Conservation (phyloP, 2,329 filamentous ascomycete genomes). For the Aspergillus arachidicola region DNA sequence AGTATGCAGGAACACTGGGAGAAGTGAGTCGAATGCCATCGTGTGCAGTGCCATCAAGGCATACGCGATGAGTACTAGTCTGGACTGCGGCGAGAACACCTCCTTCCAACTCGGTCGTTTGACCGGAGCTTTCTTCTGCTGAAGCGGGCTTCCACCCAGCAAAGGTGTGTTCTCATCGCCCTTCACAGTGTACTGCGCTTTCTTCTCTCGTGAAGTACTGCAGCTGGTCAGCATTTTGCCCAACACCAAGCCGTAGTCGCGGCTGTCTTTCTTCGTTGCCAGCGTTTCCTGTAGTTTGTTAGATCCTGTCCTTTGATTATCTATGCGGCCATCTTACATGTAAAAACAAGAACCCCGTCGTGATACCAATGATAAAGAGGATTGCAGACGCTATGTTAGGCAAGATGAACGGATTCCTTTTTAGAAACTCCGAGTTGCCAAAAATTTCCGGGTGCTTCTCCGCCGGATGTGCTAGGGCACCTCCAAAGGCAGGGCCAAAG, state of each 20-base stretch:
- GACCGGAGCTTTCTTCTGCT: conserved; percentile 18
- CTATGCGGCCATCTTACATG: conserved; percentile 58
- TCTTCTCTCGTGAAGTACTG: conserved; percentile 32
- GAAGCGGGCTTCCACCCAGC: conserved; percentile 27
- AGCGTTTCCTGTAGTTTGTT: conserved; percentile 71
- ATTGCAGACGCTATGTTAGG: conserved; percentile 78
- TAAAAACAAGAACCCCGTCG: conserved; percentile 76
- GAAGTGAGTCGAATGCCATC: conserved; percentile 81
- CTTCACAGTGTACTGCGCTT: conserved; percentile 12
- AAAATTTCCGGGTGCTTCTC: conserved; percentile 74
- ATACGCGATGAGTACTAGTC: conserved; percentile 75
- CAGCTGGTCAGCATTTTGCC: conserved; percentile 65
- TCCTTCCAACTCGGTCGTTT: conserved; percentile 55
- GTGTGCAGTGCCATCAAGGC: conserved; percentile 79
- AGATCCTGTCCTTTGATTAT: not conserved
- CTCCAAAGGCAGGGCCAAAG: conserved; percentile 85
- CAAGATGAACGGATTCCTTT: conserved; percentile 76
- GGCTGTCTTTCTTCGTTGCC: conserved; percentile 65
- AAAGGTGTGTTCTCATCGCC: conserved; percentile 35
- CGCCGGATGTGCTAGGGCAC: conserved; percentile 79
- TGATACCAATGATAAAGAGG: conserved; percentile 77
- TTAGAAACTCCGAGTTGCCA: conserved; percentile 67
- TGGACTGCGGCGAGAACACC: conserved; percentile 74
- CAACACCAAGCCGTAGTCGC: conserved; percentile 75
- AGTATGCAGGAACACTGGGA: conserved; percentile 87